A percentile compares a stretch with the other conserved stretches of the same genome.
Conservation (phyloP, 305 asterid species). For the Solanum aculeatissimum region DNA sequence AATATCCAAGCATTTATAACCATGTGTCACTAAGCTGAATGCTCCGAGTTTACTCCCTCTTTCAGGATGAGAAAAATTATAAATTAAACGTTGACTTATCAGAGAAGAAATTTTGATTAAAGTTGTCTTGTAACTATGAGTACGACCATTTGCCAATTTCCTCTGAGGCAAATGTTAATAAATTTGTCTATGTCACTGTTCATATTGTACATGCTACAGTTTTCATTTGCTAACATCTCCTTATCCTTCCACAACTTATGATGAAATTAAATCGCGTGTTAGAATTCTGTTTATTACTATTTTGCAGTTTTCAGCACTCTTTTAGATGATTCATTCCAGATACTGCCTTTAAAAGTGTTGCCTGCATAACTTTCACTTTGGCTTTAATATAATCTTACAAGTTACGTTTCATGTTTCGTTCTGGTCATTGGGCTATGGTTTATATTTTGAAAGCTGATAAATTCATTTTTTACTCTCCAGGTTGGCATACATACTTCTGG, state of each 20-base stretch:
- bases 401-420: neutral
- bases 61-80: neutral
- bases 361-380: neutral
- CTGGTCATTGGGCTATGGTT: neutral
- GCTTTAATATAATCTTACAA: neutral
- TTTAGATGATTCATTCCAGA: neutral
- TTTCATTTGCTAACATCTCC: neutral
- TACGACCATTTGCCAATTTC: neutral
- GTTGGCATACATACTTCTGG: slow-evolving; percentile 97
- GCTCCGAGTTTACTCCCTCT: neutral
- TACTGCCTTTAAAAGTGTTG: neutral
- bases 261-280: neutral
- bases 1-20: neutral
- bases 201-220: neutral
- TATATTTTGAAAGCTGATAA: neutral
- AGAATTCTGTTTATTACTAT: neutral
- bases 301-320: neutral
- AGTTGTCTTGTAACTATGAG: neutral
- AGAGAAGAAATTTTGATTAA: neutral
- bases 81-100: neutral
- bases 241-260: neutral
- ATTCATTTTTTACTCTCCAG: slow-evolving; percentile 25
- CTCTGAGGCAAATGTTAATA: neutral
- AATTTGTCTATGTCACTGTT: neutral
- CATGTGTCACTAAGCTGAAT: neutral